Conservation (phyloP, 2,329 filamentous ascomycete genomes). For the Fusarium irregulare region DNA sequence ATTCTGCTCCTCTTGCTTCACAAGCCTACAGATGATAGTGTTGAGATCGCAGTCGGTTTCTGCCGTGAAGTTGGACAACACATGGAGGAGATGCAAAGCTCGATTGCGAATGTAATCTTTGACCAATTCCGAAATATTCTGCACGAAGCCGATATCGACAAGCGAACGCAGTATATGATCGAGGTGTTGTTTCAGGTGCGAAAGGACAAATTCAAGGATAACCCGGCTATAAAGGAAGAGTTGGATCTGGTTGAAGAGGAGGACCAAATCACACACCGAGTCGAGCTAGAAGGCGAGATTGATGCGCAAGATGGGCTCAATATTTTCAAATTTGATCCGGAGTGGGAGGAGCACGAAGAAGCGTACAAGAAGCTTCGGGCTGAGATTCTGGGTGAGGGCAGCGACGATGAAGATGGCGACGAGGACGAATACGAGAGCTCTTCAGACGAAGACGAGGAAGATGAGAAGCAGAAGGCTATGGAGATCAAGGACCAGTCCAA, state of each 20-base stretch:
- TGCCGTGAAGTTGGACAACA: slow-evolving; percentile 94
- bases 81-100: slow-evolving; percentile 91
- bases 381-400: slow-evolving; percentile 94
- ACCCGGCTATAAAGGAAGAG: slow-evolving; percentile 90
- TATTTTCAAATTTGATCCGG: slow-evolving; percentile 91
- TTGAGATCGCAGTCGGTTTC: slow-evolving; percentile 95
- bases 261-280: slow-evolving; percentile 93
- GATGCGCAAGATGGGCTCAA: slow-evolving; percentile 90
- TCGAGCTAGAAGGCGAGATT: slow-evolving; percentile 84
- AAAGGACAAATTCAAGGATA: slow-evolving; percentile 96
- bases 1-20: slow-evolving; percentile 91
- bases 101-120: slow-evolving; percentile 89
- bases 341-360: slow-evolving; percentile 92
- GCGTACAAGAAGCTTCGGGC: slow-evolving; percentile 91
- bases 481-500: slow-evolving; percentile 99
- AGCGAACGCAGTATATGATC: slow-evolving; percentile 99
- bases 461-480: slow-evolving; percentile 81
- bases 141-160: slow-evolving; percentile 97
- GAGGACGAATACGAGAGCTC: slow-evolving; percentile 71
- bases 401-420: slow-evolving; percentile 81
- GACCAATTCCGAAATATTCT: slow-evolving; percentile 96
- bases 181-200: slow-evolving; percentile 97
- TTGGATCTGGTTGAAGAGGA: slow-evolving; percentile 96
- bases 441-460: slow-evolving; percentile 74
- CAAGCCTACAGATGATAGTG: slow-evolving; percentile 96